Evolutionary conservation across 1,139 yeast genomes (phyloP).

Genomic region (Nakaseomyces nivariensis): DNA sequence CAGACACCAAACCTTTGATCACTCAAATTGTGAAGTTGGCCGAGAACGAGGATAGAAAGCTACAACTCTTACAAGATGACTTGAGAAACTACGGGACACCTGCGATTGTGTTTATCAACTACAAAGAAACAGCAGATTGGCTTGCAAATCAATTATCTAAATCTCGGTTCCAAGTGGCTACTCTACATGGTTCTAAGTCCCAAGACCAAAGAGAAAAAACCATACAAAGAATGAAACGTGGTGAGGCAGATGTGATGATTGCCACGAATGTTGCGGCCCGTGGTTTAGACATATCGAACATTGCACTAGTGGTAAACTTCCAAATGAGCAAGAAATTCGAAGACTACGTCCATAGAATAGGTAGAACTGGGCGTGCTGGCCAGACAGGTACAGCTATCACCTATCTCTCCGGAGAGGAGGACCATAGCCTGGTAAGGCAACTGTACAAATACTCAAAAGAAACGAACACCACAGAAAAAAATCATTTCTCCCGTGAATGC

Average conservation of each 20-base stretch:
- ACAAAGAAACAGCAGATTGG: slow-evolving; percentile 60
- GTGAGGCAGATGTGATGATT: slow-evolving; percentile 84
- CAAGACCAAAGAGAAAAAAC: slow-evolving; percentile 87
- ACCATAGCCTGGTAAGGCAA: slow-evolving; percentile 43
- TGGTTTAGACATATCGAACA: slow-evolving; percentile 89
- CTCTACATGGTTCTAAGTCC: slow-evolving; percentile 77
- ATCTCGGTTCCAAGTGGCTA: slow-evolving; percentile 37
- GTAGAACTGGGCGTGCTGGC: slow-evolving; percentile 96
- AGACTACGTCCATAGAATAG: slow-evolving; percentile 85
- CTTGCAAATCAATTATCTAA: slow-evolving; percentile 33
- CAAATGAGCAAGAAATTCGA: slow-evolving; percentile 75
- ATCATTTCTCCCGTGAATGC: slow-evolving; percentile 13
- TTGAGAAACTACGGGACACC: slow-evolving; percentile 37
- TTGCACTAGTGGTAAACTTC: slow-evolving; percentile 73
- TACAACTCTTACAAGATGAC: slow-evolving; percentile 12
- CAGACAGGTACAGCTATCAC: slow-evolving; percentile 66
- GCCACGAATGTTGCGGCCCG: slow-evolving; percentile 99
- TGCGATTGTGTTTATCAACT: slow-evolving; percentile 74
- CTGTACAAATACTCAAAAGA: slow-evolving; percentile 28
- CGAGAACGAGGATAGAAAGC: slow-evolving; percentile 46
- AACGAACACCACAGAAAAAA: slow-evolving; percentile 14
- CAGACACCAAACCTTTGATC: slow-evolving; percentile 38
- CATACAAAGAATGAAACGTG: slow-evolving; percentile 74
- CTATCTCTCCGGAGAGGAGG: slow-evolving; percentile 51
- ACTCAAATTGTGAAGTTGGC: slow-evolving; percentile 32